These are phyloP conservation scores for Xylariaceae sp. DNA, from an alignment of 2,329 filamentous ascomycete species.

Conservation along the genomic window DNA sequence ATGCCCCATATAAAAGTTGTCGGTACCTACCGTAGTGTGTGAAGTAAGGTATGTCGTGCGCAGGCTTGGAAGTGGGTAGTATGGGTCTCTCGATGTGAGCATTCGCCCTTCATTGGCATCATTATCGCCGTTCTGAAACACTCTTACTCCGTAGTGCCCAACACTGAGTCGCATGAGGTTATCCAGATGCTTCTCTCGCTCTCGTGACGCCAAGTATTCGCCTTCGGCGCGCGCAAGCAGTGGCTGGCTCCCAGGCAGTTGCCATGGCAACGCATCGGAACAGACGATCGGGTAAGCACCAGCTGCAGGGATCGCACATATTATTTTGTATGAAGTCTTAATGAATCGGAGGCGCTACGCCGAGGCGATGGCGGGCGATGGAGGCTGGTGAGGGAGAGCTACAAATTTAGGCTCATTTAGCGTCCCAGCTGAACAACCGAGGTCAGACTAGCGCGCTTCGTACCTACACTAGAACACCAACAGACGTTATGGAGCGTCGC, in stretches of 20 bases:
- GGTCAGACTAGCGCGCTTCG: background rate
- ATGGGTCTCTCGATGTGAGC: background rate
- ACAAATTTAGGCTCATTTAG: background rate
- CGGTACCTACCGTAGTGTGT: background rate
- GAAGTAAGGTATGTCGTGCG: background rate
- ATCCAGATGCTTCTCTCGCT: background rate
- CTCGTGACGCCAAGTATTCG: background rate
- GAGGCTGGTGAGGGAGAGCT: background rate
- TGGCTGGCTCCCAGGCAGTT: background rate
- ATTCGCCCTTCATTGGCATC: background rate
- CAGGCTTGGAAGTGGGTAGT: background rate
- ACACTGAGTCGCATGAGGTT: background rate
- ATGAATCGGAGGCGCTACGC: background rate
- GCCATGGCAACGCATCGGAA: constrained; percentile 14
- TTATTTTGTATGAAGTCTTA: background rate
- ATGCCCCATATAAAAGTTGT: background rate
- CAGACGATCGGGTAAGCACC: background rate
- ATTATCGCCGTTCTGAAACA: too few relatives aligned
- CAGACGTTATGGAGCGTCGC: background rate
- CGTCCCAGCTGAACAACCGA: background rate
- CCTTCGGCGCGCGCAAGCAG: background rate
- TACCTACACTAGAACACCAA: background rate
- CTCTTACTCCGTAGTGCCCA: too few relatives aligned
- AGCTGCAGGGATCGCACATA: background rate
- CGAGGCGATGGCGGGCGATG: background rate